phyloP scores from a whole-genome alignment of 768 basidiomycete species.

The Sporobolomyces phaffii region DNA sequence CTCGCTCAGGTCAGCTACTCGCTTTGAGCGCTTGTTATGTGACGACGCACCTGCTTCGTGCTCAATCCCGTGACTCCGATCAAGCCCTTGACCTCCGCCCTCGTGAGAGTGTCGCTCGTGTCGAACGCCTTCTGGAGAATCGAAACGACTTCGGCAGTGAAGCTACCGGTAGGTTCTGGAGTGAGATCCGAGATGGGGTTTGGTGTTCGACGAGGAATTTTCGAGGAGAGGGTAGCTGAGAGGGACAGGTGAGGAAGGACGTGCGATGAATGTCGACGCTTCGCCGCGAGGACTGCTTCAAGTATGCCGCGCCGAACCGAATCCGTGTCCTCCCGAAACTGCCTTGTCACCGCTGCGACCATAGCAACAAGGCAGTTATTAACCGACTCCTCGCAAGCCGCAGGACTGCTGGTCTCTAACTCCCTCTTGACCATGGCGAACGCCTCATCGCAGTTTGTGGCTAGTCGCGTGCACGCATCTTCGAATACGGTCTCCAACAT shows the following conservation, averaged over 20 bases:
- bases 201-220: too few species aligned
- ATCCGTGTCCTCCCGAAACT: not conserved
- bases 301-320: not conserved
- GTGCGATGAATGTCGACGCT: not conserved
- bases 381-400: too few species aligned
- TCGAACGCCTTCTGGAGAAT: constrained; percentile 18
- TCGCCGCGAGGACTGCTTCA: constrained; percentile 17
- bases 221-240: not conserved
- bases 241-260: too few species aligned
- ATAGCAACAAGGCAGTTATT: too few species aligned
- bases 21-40: not conserved
- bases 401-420: too few species aligned
- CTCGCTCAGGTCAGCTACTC: not conserved
- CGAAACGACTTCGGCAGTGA: constrained; percentile 15
- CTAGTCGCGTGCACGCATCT: too few species aligned
- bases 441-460: too few species aligned
- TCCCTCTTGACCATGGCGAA: too few species aligned
- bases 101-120: not conserved
- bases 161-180: not conserved
- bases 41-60: constrained; percentile 14
- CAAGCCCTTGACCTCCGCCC: constrained; percentile 10
- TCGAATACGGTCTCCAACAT: too few species aligned
- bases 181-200: not conserved
- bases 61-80: constrained; percentile 6
- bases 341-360: not conserved